Conservation (phyloP, 805 yeast genomes). For the Kodamaea hsintzibuensis region DNA sequence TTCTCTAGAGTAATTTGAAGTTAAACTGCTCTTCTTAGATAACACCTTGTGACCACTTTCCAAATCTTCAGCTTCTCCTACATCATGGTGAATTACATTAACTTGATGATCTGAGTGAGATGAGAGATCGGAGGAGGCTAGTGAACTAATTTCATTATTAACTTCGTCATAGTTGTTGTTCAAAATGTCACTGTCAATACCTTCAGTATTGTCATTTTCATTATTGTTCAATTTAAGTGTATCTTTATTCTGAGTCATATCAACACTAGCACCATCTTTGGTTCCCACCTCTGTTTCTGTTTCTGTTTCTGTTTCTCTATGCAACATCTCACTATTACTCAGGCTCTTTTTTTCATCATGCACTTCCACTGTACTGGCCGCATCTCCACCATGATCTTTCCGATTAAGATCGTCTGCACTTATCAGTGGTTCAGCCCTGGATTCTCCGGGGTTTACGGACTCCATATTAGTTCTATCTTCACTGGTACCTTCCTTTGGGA, state of each 20-base stretch:
- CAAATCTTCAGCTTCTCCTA: constrained; percentile 3
- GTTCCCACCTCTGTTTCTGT: not conserved
- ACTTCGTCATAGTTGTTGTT: not conserved
- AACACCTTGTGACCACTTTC: not conserved
- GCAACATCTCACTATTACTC: too few species aligned
- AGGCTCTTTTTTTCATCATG: too few species aligned
- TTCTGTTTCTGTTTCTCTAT: not conserved
- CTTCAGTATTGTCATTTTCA: not conserved
- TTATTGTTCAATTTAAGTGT: not conserved
- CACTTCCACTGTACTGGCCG: too few species aligned
- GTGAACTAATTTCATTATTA: not conserved
- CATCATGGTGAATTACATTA: not conserved
- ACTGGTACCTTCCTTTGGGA: not conserved
- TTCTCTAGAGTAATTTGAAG: constrained; percentile 1
- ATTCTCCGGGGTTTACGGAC: too few species aligned
- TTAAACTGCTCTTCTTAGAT: not conserved
- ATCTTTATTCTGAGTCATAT: not conserved
- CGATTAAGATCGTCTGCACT: too few species aligned
- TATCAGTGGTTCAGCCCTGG: too few species aligned
- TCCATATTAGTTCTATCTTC: too few species aligned
- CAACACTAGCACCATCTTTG: not conserved
- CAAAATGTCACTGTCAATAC: not conserved
- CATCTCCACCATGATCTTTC: too few species aligned
- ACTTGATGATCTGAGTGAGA: constrained; percentile 4
- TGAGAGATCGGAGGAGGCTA: constrained; percentile 5